Percentiles rank a stretch among this genome's conserved stretches.
Conservation (phyloP, 495 filamentous ascomycete species). For the Jackrogersella multiformis region DNA sequence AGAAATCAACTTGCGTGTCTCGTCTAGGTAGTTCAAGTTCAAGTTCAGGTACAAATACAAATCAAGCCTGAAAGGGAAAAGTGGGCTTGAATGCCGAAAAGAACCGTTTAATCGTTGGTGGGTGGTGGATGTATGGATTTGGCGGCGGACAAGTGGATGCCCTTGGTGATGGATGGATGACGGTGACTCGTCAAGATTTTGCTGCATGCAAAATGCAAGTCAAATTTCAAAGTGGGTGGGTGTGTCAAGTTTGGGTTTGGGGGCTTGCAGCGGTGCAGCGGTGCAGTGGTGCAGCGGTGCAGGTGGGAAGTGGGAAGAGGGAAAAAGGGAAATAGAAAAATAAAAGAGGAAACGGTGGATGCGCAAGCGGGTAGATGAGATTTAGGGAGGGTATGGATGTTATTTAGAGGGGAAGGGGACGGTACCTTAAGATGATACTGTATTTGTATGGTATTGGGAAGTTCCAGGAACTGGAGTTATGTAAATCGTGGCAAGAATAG, state of each 20-base stretch:
- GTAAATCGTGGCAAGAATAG: conserved; percentile 36
- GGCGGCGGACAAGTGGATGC: conserved; percentile 62
- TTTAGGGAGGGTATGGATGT: too few species aligned
- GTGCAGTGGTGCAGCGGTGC: too few species aligned
- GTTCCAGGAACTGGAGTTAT: conserved; percentile 7
- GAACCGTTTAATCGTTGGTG: conserved; percentile 44
- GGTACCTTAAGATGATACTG: conserved; percentile 37
- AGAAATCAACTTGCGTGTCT: conserved; percentile 41
- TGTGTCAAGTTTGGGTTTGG: conserved; percentile 43
- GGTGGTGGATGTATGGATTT: conserved; percentile 49
- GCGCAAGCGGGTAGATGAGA: conserved; percentile 25
- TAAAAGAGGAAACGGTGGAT: conserved; percentile 44
- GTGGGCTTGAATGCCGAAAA: conserved; percentile 48
- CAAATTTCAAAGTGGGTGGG: conserved; percentile 46
- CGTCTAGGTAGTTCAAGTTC: conserved; percentile 19
- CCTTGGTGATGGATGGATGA: conserved; percentile 44
- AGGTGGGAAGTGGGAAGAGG: conserved; percentile 26
- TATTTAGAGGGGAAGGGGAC: too few species aligned
- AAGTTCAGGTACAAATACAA: conserved; percentile 42
- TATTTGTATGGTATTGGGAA: conserved; percentile 30
- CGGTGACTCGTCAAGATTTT: conserved; percentile 48
- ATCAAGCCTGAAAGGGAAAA: conserved; percentile 42
- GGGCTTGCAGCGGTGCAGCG: too few species aligned
- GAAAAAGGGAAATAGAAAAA: conserved; percentile 25
- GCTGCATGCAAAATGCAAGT: conserved; percentile 51